Base-by-base conservation (phyloP, 805 yeast genomes). In the Soucietia sequanensis region DNA sequence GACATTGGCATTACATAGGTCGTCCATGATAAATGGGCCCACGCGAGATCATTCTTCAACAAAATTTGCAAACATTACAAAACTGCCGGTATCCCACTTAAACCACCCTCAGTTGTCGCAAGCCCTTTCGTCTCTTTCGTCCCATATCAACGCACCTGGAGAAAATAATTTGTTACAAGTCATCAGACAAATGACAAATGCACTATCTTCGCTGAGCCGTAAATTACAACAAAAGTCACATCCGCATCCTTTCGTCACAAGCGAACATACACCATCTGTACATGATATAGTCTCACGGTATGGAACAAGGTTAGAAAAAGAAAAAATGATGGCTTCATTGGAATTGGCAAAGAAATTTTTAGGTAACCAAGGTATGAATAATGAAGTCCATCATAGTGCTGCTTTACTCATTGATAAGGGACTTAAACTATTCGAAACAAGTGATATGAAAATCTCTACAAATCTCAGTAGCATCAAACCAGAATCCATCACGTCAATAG, bases 1-100 rank as follows among this genome's bases (percentile, higher is more conserved):
- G 43, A 75, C 82, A 2, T 54, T 78, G 43, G 84, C 84, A 0
- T 46, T 75, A 34, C 75, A 74, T 40, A 55, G 81, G 25, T 65
- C 75, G 3, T 60, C 68, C 7, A 70, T 73, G 72, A 50, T 54
- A 1, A 56, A 46, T 4, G 48, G 47, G 0, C 44, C 56, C 4
- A 48, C 50, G 27, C 44, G 60, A 23, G 60, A 60, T 35, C 58
- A 58, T 35, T 50, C 62, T 0, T 34, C 56, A 7, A 52, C 57
- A 12, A 55, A 50, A 19, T 46, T 61, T 0, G 30, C 47, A 6
- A 56, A 52, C 17, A 34, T 23, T 23, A 39, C 24, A 35, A 25
- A 27, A 14, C 18, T 31, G 36, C 21, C 21, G 12, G 4, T 27
- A 33, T 4, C 19, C 16, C 10, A 28, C 37, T 26, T 19, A 7